Conservation (phyloP, 108 stramenopile genomes). For the Cyclotella choctawhatcheeana region DNA sequence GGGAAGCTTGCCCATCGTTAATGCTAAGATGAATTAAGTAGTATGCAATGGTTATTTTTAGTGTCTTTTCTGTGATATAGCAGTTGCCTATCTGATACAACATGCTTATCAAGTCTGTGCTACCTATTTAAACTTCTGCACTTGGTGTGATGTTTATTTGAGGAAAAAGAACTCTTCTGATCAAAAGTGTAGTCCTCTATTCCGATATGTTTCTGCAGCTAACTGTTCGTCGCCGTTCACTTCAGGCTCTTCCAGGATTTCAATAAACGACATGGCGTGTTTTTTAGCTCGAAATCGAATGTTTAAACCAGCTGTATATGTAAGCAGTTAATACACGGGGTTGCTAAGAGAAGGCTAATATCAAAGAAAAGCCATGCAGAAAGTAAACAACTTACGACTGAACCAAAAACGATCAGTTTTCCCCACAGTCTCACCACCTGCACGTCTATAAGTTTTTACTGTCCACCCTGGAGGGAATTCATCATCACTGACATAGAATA, state of each 20-base stretch:
- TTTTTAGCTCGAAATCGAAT: conserved; percentile 55
- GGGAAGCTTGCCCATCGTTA: conserved; percentile 91
- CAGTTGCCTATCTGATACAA: too few relatives aligned
- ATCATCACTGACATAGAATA: conserved; percentile 34
- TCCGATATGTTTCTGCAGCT: conserved; percentile 43
- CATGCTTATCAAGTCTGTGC: too few relatives aligned
- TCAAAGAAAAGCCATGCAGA: background rate
- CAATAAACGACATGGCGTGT: conserved; percentile 49
- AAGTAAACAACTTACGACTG: conserved; percentile 17
- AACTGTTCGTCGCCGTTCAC: conserved; percentile 48
- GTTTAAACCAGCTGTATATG: conserved; percentile 29
- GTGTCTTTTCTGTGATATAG: too few relatives aligned
- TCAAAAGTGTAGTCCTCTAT: conserved; percentile 52
- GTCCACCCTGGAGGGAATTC: conserved; percentile 55
- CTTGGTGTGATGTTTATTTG: too few relatives aligned
- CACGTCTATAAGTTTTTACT: conserved; percentile 49
- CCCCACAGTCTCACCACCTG: conserved; percentile 53
- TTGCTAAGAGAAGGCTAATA: background rate
- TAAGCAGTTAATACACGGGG: background rate
- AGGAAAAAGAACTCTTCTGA: too few relatives aligned
- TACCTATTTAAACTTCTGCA: too few relatives aligned
- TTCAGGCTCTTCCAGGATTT: conserved; percentile 36
- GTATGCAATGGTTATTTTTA: too few relatives aligned
- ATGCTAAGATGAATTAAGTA: background rate
- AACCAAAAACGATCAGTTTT: conserved; percentile 60